A percentile compares a stretch with the other conserved stretches of the same genome.
Evolutionary conservation across 306 rosid species (phyloP).

Genomic region (Spatholobus suberectus): DNA sequence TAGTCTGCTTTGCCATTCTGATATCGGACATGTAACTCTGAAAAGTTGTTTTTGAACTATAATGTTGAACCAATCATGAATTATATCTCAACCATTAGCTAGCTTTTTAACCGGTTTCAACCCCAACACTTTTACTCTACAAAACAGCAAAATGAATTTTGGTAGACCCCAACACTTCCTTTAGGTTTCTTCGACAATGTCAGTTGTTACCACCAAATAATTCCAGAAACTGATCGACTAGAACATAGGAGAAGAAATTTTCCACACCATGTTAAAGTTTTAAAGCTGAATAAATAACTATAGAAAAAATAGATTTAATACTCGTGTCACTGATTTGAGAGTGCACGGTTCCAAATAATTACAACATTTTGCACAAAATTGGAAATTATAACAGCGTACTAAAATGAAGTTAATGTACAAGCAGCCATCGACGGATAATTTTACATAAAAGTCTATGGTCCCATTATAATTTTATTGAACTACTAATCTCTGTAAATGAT

Average conservation of each 20-base stretch:
- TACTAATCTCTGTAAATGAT: conserved; percentile 95
- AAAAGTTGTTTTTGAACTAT: too few relatives aligned
- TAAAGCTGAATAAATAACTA: not conserved
- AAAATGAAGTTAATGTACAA: conserved; percentile 42
- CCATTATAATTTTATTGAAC: conserved; percentile 63
- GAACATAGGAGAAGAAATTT: not conserved
- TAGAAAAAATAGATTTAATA: not conserved
- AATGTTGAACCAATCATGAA: too few relatives aligned
- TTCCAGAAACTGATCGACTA: not conserved
- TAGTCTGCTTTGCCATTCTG: too few relatives aligned
- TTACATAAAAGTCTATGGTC: conserved; percentile 28
- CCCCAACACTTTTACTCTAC: too few relatives aligned
- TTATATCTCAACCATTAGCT: too few relatives aligned
- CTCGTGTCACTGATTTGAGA: not conserved
- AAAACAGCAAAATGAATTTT: not conserved
- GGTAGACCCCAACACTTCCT: not conserved
- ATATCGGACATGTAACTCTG: too few relatives aligned
- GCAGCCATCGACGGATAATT: conserved; percentile 24
- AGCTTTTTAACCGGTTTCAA: too few relatives aligned
- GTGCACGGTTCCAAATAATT: conserved; percentile 37
- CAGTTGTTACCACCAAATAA: not conserved
- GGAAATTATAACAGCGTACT: conserved; percentile 12
- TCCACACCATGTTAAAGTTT: not conserved
- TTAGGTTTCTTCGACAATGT: not conserved
- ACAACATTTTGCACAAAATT: conserved; percentile 45